These are phyloP conservation scores for Metschnikowia vanudenii DNA, from an alignment of 805 yeast species.

Conservation along the genomic window DNA sequence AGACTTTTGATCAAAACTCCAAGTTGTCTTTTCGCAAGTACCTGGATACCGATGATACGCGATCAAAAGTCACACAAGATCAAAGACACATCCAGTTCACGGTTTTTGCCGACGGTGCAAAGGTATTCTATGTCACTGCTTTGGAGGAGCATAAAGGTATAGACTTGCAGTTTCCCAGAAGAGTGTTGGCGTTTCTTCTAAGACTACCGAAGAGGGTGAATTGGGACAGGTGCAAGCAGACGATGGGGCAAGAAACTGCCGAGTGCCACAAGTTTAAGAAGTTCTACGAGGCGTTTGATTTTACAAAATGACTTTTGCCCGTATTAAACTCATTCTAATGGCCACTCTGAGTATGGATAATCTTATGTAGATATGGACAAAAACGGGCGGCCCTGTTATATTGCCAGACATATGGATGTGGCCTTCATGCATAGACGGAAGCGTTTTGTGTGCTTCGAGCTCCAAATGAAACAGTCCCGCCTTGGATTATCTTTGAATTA, in stretches of 20 bases:
- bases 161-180: constrained; percentile 82
- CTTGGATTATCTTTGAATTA: no score
- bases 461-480: no score
- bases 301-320: constrained; percentile 30
- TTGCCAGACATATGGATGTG: no score
- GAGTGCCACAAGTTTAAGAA: constrained; percentile 66
- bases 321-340: no score
- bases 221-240: constrained; percentile 78
- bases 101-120: constrained; percentile 9
- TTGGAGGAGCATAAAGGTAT: constrained; percentile 37
- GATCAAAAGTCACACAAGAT: constrained; percentile 20
- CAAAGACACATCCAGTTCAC: constrained; percentile 17
- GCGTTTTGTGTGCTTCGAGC: no score
- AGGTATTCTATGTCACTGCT: constrained; percentile 3
- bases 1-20: constrained; percentile 43
- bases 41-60: not conserved
- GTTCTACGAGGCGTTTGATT: constrained; percentile 53
- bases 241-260: constrained; percentile 54
- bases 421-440: no score
- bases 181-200: constrained; percentile 66
- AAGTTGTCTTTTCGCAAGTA: constrained; percentile 42
- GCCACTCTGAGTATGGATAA: no score
- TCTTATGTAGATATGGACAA: no score
- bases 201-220: constrained; percentile 59
- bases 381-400: no score